Evolutionary conservation across 1,284 basidiomycete species (phyloP).

Genomic region (Irpex sp.): DNA sequence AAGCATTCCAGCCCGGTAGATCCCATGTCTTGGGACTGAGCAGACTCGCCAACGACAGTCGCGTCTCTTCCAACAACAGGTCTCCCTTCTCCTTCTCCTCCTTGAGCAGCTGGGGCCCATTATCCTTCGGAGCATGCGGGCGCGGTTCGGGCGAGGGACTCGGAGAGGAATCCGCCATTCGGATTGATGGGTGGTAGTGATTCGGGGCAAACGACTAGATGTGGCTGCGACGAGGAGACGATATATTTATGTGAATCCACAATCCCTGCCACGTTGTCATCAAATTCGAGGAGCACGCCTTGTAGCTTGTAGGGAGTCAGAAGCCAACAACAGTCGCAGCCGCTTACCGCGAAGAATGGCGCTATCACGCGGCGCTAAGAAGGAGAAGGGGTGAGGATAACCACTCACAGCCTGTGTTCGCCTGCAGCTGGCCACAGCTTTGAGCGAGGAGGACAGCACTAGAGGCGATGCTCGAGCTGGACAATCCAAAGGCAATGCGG

Average conservation of each 20-base stretch:
- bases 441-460: background rate
- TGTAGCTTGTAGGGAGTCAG: conserved; percentile 1
- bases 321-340: conserved; percentile 1
- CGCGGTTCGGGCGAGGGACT: background rate
- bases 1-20: conserved; percentile 24
- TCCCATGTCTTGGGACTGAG: conserved; percentile 25
- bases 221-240: background rate
- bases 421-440: background rate
- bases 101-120: background rate
- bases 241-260: background rate
- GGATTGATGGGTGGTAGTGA: background rate
- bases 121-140: background rate
- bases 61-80: background rate
- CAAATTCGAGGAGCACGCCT: background rate
- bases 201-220: background rate
- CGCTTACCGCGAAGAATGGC: background rate
- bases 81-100: conserved; percentile 2
- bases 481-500: background rate
- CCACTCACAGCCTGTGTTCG: background rate
- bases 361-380: background rate
- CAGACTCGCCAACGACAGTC: conserved; percentile 21
- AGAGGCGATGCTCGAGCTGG: background rate
- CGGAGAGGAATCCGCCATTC: background rate
- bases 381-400: background rate
- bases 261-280: background rate